Conservation (phyloP, 257 asterid genomes). For the Solanum pinnatisectum region DNA sequence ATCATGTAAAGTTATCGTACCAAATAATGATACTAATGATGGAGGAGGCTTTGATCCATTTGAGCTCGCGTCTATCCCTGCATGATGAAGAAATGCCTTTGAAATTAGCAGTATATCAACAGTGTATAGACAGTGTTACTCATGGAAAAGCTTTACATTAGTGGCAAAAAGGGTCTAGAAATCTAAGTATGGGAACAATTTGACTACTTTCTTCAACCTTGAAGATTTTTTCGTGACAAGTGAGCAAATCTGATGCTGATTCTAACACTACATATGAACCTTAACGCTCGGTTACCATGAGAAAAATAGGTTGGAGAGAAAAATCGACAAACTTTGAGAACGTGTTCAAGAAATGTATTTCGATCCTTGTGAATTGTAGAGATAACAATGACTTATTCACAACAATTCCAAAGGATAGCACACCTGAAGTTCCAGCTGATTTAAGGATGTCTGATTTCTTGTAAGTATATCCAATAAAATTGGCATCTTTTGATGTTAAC, state of each 20-base stretch:
- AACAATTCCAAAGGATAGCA: not conserved
- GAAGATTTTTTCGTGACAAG: not conserved
- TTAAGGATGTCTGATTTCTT: constrained; percentile 82
- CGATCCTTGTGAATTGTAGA: not conserved
- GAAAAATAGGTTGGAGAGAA: not conserved
- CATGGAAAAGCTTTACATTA: not conserved
- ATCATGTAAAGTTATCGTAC: constrained; percentile 22
- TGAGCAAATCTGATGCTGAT: not conserved
- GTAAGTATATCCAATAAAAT: constrained; percentile 92
- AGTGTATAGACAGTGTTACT: not conserved
- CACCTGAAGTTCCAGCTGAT: constrained; percentile 78
- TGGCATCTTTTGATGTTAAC: constrained; percentile 90
- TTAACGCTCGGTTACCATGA: not conserved
- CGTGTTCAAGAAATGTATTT: not conserved
- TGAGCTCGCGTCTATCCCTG: constrained; percentile 50
- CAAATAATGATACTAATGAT: constrained; percentile 60
- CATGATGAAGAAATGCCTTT: not conserved
- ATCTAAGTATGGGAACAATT: not conserved
- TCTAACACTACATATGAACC: not conserved
- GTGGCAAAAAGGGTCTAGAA: not conserved
- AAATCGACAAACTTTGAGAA: not conserved
- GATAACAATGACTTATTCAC: not conserved
- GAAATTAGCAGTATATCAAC: not conserved
- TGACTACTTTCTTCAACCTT: not conserved
- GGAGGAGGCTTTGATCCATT: constrained; percentile 58